A percentile compares a stretch with the other conserved stretches of the same genome.
Evolutionary conservation across 441 rosid genomes (phyloP).

Genomic region (Francoa sonchifolia): DNA sequence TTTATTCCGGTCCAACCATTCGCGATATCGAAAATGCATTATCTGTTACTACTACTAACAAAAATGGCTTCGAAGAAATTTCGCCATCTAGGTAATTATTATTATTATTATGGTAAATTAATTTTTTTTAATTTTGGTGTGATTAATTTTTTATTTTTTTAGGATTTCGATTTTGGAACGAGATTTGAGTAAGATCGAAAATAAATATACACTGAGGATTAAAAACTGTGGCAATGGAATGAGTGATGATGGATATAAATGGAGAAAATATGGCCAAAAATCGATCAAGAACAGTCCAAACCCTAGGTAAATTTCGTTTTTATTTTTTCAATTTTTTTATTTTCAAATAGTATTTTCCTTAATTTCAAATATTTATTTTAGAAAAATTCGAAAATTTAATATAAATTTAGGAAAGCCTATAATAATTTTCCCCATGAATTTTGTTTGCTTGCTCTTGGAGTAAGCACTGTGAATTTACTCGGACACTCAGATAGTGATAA

Average conservation of each 20-base stretch:
- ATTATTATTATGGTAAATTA: too few species aligned
- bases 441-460: too few species aligned
- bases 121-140: too few species aligned
- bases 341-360: too few species aligned
- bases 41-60: constrained; percentile 12
- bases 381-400: too few species aligned
- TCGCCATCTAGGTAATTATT: constrained; percentile 33
- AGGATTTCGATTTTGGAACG: constrained; percentile 28
- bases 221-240: constrained; percentile 39
- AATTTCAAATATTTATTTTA: too few species aligned
- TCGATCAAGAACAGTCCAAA: constrained; percentile 73
- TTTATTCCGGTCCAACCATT: constrained; percentile 48
- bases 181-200: constrained; percentile 32
- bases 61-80: constrained; percentile 9
- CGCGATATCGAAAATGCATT: constrained; percentile 39
- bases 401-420: too few species aligned
- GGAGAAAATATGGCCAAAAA: constrained; percentile 88
- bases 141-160: neutral
- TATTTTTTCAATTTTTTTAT: neutral
- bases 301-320: constrained; percentile 43
- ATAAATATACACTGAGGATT: constrained; percentile 59
- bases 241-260: too few species aligned
- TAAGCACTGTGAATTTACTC: too few species aligned
- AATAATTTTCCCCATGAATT: too few species aligned
- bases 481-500: too few species aligned